Evolutionary conservation across 176 grass and related monocot genomes (phyloP).

Genomic region (Neostapfia colusana): DNA sequence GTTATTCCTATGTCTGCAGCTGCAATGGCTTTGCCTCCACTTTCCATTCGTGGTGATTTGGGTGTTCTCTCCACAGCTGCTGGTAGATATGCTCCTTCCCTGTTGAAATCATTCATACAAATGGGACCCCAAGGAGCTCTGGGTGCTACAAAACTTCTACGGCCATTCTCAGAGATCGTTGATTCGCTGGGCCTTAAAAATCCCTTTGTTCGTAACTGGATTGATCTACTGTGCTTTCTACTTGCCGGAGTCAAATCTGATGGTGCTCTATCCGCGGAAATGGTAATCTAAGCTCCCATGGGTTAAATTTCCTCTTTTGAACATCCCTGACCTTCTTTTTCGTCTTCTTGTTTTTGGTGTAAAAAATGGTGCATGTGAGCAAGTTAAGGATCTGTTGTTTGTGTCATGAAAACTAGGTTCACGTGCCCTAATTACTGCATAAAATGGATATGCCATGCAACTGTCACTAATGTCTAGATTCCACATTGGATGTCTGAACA

Average conservation of each 20-base stretch:
- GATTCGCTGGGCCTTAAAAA: conserved; percentile 80
- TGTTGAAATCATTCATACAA: conserved; percentile 91
- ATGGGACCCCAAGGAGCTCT: conserved; percentile 84
- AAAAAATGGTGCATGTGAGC: not conserved
- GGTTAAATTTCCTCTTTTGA: conserved; percentile 13
- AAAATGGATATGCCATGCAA: not conserved
- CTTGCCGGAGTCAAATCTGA: conserved; percentile 95
- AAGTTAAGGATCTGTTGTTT: not conserved
- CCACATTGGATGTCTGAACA: not conserved
- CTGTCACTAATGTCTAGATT: not conserved
- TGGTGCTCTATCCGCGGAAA: conserved; percentile 86
- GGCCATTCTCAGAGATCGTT: conserved; percentile 81
- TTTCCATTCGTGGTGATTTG: conserved; percentile 87
- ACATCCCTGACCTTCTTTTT: not conserved
- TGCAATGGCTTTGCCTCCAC: conserved; percentile 90
- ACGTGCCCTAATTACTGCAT: not conserved
- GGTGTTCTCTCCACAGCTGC: conserved; percentile 78
- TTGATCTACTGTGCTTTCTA: conserved; percentile 91
- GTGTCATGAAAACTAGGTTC: not conserved
- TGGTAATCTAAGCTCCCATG: conserved; percentile 58
- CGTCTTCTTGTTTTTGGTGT: not conserved
- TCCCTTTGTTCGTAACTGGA: conserved; percentile 88
- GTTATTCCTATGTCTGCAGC: conserved; percentile 88
- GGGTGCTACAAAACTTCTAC: conserved; percentile 82
- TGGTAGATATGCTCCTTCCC: conserved; percentile 75